Evolutionary conservation across 345 rosid species (phyloP), one percentile per base, ranked within the genome.

Genomic region (Euclidium syriacum): DNA sequence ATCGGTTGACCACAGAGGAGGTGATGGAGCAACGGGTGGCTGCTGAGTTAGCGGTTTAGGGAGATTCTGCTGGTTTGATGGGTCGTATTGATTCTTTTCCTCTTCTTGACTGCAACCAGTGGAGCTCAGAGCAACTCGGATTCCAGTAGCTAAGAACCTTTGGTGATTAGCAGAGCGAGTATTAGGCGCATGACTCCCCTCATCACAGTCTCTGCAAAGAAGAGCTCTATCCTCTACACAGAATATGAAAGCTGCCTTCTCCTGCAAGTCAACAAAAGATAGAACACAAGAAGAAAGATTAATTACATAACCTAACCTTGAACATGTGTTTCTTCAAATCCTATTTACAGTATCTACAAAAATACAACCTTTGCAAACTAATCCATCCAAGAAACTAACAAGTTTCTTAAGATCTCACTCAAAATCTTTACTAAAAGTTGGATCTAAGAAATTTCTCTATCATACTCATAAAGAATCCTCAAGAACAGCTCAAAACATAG

Each of bases 141-240:
- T 90, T 46, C 99, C 99, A 2, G 99, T 90, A 17, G 97, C 97
- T 19, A 94, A 76, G 71, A 87, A 83, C 74, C 97, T 64, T 82
- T 80, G 97, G 78, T 94, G 99, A 62, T 87, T 85, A 1, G 90
- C 99, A 7, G 99, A 78, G 19, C 81, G 96, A 67, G 83, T 90
- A 46, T 87, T 83, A 3, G 85, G 80, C 4, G 88, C 77, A 76
- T 94, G 99, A 36, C 89, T 81, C 0, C 90, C 80, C 42, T 84
- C 87, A 20, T 94, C 96, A 3, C 99, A 94, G 53, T 90, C 91
- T 79, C 67, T 80, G 43, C 99, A 94, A 57, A 94, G 80, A 27
- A 94, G 91, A 15, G 97, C 96, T 69, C 96, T 84, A 68, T 94
- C 99, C 73, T 94, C 99, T 10, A 94, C 97, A 63, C 99, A 94